A percentile compares a stretch with the other conserved stretches of the same genome.
Conservation (phyloP, 768 basidiomycete species). For the Suillus decipiens region DNA sequence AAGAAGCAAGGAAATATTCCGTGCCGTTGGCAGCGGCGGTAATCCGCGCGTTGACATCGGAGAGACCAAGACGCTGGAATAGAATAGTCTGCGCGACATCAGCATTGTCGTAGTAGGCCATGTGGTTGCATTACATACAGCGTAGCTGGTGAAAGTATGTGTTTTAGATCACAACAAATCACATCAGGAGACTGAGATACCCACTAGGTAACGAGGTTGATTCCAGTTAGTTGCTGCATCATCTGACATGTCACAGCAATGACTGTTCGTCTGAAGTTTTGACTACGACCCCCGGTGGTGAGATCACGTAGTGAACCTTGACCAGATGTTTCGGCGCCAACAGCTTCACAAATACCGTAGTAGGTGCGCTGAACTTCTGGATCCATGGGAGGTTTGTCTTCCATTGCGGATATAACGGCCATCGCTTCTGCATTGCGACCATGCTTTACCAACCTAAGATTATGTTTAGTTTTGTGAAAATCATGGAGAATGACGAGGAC, state of each 20-base stretch:
- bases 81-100: conserved; percentile 14
- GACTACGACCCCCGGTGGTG: conserved; percentile 39
- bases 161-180: background rate
- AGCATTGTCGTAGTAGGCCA: background rate
- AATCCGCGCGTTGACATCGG: conserved; percentile 26
- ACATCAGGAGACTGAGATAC: background rate
- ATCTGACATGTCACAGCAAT: conserved; percentile 22
- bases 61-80: conserved; percentile 26
- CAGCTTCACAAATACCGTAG: conserved; percentile 39
- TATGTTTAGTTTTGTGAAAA: background rate
- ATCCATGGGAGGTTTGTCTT: conserved; percentile 37
- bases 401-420: conserved; percentile 43
- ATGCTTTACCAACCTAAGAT: conserved; percentile 38
- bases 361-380: conserved; percentile 35
- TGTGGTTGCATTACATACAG: conserved; percentile 4
- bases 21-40: conserved; percentile 40
- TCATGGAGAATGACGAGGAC: background rate
- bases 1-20: conserved; percentile 46
- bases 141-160: conserved; percentile 12
- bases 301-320: conserved; percentile 36
- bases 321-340: conserved; percentile 28
- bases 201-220: conserved; percentile 32
- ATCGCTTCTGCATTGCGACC: conserved; percentile 41
- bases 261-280: conserved; percentile 39
- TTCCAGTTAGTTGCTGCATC: conserved; percentile 37